These are phyloP conservation scores for Chlorella sp. DNA, from an alignment of 139 green algal species.

Conservation along the genomic window DNA sequence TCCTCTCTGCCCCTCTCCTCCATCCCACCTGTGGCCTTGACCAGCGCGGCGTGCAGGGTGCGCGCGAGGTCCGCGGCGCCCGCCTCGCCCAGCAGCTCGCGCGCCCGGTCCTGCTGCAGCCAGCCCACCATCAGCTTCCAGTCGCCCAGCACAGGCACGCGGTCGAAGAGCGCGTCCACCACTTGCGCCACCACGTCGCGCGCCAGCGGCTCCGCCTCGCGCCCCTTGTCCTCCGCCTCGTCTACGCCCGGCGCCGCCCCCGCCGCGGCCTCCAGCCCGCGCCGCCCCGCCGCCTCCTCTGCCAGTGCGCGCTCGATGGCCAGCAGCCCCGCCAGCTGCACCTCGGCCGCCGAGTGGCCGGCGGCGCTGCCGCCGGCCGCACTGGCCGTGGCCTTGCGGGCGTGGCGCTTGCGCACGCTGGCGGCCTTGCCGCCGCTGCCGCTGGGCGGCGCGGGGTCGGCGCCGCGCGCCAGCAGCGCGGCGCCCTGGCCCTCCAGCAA, in stretches of 20 bases:
- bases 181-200: slow-evolving; percentile 39
- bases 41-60: slow-evolving; percentile 32
- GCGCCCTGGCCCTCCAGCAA: slow-evolving; percentile 58
- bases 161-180: slow-evolving; percentile 52
- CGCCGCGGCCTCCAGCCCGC: not conserved
- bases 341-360: slow-evolving; percentile 5
- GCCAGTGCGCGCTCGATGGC: not conserved
- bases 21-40: slow-evolving; percentile 23
- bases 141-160: slow-evolving; percentile 42
- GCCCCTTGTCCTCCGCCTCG: slow-evolving; percentile 9
- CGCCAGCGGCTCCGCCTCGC: slow-evolving; percentile 9
- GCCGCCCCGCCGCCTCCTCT: not conserved
- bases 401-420: not conserved
- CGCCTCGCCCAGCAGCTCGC: slow-evolving; percentile 33
- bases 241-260: slow-evolving; percentile 4
- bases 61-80: slow-evolving; percentile 43
- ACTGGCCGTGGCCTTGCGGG: slow-evolving; percentile 8
- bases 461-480: slow-evolving; percentile 1
- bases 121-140: slow-evolving; percentile 49
- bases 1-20: too few species aligned
- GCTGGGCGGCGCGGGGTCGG: not conserved
- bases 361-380: not conserved
- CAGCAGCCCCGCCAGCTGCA: slow-evolving; percentile 57
- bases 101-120: slow-evolving; percentile 40
- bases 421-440: not conserved